Evolutionary conservation across 2,329 filamentous ascomycete genomes (phyloP).

Genomic region (Phaeomoniella chlamydospora): DNA sequence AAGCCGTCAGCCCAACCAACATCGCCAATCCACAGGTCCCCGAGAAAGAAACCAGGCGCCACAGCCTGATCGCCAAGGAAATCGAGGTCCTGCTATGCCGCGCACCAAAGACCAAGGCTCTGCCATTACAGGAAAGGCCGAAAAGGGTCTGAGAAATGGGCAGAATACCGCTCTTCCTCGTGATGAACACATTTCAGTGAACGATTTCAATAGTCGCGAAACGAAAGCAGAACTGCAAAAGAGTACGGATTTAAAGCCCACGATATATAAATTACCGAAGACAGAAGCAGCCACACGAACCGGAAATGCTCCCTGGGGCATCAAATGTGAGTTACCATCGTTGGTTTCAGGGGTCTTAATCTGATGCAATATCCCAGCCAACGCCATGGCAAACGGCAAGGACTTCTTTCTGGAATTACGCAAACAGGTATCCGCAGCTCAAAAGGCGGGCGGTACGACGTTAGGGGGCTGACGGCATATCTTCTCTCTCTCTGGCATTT

Average conservation of each 20-base stretch:
- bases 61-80: background rate
- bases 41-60: constrained; percentile 4
- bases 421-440: constrained; percentile 28
- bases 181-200: constrained; percentile 26
- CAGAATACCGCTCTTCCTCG: constrained; percentile 9
- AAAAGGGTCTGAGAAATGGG: background rate
- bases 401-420: constrained; percentile 35
- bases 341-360: no score
- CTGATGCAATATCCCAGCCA: no score
- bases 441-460: constrained; percentile 13
- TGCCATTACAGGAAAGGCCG: background rate
- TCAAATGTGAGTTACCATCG: constrained; percentile 22
- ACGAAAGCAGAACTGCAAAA: constrained; percentile 23
- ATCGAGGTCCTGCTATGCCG: background rate
- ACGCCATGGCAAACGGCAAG: constrained; percentile 31
- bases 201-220: constrained; percentile 27
- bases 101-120: background rate
- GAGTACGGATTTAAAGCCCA: constrained; percentile 22
- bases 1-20: constrained; percentile 4
- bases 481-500: background rate
- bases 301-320: constrained; percentile 23
- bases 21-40: constrained; percentile 6
- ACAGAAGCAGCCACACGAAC: constrained; percentile 5
- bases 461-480: constrained; percentile 9
- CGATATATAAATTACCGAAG: constrained; percentile 19